These are phyloP conservation scores for Hapsidospora chrysogenum DNA, from an alignment of 495 filamentous ascomycete genomes.

Conservation along the genomic window DNA sequence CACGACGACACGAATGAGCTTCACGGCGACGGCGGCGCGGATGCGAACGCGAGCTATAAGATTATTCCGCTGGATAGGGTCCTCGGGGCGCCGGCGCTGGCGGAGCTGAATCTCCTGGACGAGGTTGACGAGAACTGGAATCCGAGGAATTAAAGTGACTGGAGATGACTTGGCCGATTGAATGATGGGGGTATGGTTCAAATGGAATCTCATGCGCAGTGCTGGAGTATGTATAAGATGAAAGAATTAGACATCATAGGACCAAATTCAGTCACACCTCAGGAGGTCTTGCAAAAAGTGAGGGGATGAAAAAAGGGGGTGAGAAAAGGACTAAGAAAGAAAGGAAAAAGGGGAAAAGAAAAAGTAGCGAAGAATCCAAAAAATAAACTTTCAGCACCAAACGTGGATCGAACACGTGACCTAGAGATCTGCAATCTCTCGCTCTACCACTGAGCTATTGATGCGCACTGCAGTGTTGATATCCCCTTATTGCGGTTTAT, in stretches of 20 bases:
- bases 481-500: no score
- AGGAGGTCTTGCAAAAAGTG: no score
- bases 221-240: no score
- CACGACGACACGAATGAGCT: slow-evolving; percentile 20
- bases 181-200: no score
- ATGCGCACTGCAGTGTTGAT: no score
- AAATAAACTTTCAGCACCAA: no score
- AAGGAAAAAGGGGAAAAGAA: neutral
- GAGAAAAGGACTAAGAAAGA: neutral
- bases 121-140: slow-evolving; percentile 12
- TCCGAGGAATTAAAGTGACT: no score
- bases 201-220: no score
- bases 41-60: slow-evolving; percentile 16
- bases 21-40: slow-evolving; percentile 9
- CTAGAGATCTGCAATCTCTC: slow-evolving; percentile 4
- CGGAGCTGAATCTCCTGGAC: slow-evolving; percentile 4
- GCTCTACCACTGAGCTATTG: slow-evolving; percentile 4
- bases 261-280: no score
- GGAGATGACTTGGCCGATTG: no score
- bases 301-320: neutral
- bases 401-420: slow-evolving; percentile 3
- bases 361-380: no score
- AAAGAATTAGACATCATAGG: no score
- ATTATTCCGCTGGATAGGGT: slow-evolving; percentile 13
- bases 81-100: slow-evolving; percentile 4